Evolutionary conservation across 345 rosid species (phyloP).

Genomic region (Iberis pinnata): DNA sequence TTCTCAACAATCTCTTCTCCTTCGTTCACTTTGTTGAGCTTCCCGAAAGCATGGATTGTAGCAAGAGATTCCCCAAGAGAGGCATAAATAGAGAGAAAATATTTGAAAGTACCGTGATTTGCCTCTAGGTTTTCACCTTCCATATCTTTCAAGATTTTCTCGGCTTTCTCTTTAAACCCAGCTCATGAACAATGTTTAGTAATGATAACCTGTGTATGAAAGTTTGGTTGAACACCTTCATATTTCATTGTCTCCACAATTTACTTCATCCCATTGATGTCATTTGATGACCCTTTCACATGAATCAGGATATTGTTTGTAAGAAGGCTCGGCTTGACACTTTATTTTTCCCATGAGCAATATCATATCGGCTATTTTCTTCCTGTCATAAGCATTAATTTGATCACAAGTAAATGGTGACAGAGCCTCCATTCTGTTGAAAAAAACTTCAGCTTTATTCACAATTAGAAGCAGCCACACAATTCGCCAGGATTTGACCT

Average conservation of each 20-base stretch:
- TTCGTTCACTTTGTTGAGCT: slow-evolving; percentile 47
- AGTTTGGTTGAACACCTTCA: slow-evolving; percentile 67
- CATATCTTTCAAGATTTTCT: slow-evolving; percentile 57
- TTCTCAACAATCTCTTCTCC: slow-evolving; percentile 66
- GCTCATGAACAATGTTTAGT: slow-evolving; percentile 61
- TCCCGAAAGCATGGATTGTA: slow-evolving; percentile 81
- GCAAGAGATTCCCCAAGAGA: slow-evolving; percentile 50
- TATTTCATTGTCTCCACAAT: slow-evolving; percentile 76
- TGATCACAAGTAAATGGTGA: slow-evolving; percentile 72
- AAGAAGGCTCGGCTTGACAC: slow-evolving; percentile 52
- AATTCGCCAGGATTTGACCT: slow-evolving; percentile 66
- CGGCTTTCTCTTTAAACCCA: slow-evolving; percentile 60
- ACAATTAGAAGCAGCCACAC: slow-evolving; percentile 36
- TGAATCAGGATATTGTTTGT: slow-evolving; percentile 70
- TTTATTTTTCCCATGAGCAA: slow-evolving; percentile 85
- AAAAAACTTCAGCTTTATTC: slow-evolving; percentile 67
- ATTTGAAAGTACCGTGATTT: slow-evolving; percentile 43
- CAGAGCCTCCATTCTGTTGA: slow-evolving; percentile 77
- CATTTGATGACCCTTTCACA: slow-evolving; percentile 57
- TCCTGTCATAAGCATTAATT: slow-evolving; percentile 70
- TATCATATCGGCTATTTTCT: slow-evolving; percentile 75
- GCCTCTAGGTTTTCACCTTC: slow-evolving; percentile 63
- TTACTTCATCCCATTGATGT: slow-evolving; percentile 79
- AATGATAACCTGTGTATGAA: slow-evolving; percentile 35
- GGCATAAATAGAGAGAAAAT: slow-evolving; percentile 62